A percentile compares a stretch with the other conserved stretches of the same genome.
These are phyloP conservation scores for Curvularia hawaiiensis DNA, from an alignment of 2,329 filamentous ascomycete genomes.

Conservation along the genomic window DNA sequence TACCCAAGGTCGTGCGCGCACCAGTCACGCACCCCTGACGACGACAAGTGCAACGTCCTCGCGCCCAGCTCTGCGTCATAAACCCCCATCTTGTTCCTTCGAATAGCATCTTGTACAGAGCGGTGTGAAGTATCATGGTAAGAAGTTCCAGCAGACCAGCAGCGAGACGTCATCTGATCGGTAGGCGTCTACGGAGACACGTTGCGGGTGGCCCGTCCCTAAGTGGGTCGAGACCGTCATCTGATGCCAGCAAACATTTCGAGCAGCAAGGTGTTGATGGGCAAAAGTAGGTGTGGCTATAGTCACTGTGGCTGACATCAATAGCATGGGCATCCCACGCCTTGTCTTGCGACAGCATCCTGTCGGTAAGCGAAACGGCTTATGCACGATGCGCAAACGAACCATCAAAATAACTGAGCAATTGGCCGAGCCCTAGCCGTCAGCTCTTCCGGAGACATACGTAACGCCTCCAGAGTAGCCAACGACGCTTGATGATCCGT, in stretches of 20 bases:
- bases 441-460: conserved; percentile 2
- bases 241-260: conserved; percentile 18
- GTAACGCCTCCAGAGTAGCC: conserved; percentile 2
- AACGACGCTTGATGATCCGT: conserved; percentile 1
- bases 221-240: conserved; percentile 17
- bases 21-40: conserved; percentile 10
- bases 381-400: conserved; percentile 6
- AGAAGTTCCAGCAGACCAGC: conserved; percentile 11
- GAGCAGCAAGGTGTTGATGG: neutral
- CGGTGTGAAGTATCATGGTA: conserved; percentile 20
- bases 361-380: conserved; percentile 7
- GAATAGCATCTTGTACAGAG: conserved; percentile 16
- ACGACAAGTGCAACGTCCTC: conserved; percentile 9
- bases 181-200: conserved; percentile 20
- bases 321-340: conserved; percentile 8
- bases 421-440: conserved; percentile 8
- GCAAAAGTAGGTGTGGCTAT: conserved; percentile 9
- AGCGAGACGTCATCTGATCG: conserved; percentile 16
- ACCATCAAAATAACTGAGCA: conserved; percentile 6
- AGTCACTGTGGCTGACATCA: conserved; percentile 11
- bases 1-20: conserved; percentile 17
- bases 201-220: conserved; percentile 22
- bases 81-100: conserved; percentile 3
- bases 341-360: conserved; percentile 5
- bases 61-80: conserved; percentile 6